Evolutionary conservation across 768 basidiomycete genomes (phyloP).

Genomic region (Boletus subcaerulescens): DNA sequence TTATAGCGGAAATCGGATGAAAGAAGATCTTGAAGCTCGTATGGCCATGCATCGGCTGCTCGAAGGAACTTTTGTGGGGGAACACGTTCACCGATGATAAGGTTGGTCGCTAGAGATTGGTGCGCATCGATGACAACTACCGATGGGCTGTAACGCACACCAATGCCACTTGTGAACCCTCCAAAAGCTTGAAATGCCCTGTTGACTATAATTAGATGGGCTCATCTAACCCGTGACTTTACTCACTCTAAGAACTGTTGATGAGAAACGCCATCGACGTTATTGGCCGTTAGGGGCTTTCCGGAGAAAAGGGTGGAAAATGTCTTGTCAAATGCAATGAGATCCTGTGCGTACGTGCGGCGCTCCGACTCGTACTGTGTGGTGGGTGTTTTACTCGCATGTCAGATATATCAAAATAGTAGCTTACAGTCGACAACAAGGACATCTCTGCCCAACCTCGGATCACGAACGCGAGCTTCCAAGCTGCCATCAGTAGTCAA

Average conservation of each 20-base stretch:
- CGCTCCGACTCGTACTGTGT: conserved; percentile 52
- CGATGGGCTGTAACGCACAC: conserved; percentile 49
- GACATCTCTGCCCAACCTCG: conserved; percentile 45
- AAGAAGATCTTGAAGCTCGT: conserved; percentile 49
- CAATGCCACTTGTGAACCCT: conserved; percentile 45
- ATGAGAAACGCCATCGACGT: conserved; percentile 38
- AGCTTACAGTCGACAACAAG: conserved; percentile 44
- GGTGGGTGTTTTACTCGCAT: not conserved
- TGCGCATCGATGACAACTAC: conserved; percentile 32
- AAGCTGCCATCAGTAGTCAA: conserved; percentile 30
- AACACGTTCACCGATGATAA: conserved; percentile 51
- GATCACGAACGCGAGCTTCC: conserved; percentile 53
- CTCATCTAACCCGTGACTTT: not conserved
- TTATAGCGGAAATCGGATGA: conserved; percentile 49
- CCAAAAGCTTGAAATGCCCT: conserved; percentile 47
- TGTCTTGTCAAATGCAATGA: conserved; percentile 52
- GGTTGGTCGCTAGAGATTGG: conserved; percentile 37
- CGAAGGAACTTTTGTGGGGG: conserved; percentile 46
- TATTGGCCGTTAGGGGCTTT: conserved; percentile 41
- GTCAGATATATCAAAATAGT: not conserved
- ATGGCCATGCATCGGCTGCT: conserved; percentile 43
- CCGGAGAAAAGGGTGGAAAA: conserved; percentile 53
- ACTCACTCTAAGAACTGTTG: conserved; percentile 45
- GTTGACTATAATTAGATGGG: not conserved
- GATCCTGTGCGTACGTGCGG: conserved; percentile 50